Evolutionary conservation across 176 grass and related monocot genomes (phyloP), one percentile per base, ranked within the genome.

Genomic region (Avena eriantha): DNA sequence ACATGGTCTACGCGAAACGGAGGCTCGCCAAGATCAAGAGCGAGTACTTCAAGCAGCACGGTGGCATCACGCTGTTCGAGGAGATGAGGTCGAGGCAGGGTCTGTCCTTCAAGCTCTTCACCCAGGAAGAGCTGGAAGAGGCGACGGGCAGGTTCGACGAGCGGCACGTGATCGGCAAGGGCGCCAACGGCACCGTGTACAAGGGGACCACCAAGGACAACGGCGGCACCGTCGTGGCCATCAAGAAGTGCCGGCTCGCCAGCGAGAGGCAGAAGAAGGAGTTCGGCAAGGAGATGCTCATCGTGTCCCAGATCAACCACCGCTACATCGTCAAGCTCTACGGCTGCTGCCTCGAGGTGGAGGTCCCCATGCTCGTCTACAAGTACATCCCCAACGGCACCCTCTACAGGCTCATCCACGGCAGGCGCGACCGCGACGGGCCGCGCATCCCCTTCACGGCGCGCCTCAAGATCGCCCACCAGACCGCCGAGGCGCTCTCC

Each of bases 101-200:
- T 0, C 69, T 88, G 7, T 83, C 88, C 17, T 97, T 97, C 76
- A 92, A 80, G 55, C 63, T 94, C 43, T 97, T 94, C 46, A 88
- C 90, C 10, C 70, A 90, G 57, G 58, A 94, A 6, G 94, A 97
- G 82, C 88, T 97, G 4, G 92, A 97, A 10, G 71, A 70, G 1
- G 90, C 90, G 8, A 94, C 94, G 4, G 84, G 83, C 50, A 67
- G 15, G 50, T 97, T 94, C 83, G 90, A 97, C 82, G 76, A 71
- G 66, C 82, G 78, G 8, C 70, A 86, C 59, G 85, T 97, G 19
- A 78, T 97, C 68, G 92, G 94, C 36, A 77, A 81, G 68, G 94
- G 94, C 45, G 94, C 77, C 4, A 93, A 97, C 82, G 94, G 94
- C 68, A 92, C 88, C 7, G 94, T 97, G 51, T 97, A 94, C 88